Conservation (phyloP, 345 rosid species). For the Triadica sebifera region DNA sequence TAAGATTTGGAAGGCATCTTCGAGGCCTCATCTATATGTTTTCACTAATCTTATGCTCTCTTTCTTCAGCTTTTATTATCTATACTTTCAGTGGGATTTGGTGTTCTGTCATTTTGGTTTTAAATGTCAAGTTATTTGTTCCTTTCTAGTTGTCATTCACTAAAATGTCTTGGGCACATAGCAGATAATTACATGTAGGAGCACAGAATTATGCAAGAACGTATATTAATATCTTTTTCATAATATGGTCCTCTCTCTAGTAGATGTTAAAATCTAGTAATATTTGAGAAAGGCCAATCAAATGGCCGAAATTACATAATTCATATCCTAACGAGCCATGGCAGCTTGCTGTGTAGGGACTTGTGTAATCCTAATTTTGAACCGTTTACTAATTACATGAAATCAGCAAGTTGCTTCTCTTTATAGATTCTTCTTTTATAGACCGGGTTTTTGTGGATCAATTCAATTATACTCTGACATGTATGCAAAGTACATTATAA, state of each 20-base stretch:
- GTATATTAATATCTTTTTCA: neutral
- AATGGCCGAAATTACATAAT: neutral
- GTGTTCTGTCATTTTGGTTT: constrained; percentile 1
- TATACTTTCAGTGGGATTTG: neutral
- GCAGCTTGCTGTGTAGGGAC: no score
- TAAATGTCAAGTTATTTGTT: neutral
- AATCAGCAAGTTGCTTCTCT: neutral
- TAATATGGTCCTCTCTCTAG: neutral
- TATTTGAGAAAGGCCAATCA: neutral
- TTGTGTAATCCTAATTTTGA: no score
- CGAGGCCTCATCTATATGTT: no score
- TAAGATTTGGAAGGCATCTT: neutral
- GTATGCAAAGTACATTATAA: no score
- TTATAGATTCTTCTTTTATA: no score
- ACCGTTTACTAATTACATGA: no score
- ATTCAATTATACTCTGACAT: no score
- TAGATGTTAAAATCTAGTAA: neutral
- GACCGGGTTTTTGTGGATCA: no score
- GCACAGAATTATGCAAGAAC: neutral
- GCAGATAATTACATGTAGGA: neutral
- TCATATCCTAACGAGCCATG: neutral
- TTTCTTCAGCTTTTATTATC: neutral
- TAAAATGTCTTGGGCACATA: neutral
- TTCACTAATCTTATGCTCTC: neutral
- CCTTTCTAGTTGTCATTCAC: neutral